Evolutionary conservation across 2,329 filamentous ascomycete species (phyloP).

Genomic region (Hyphodiscus sp.): DNA sequence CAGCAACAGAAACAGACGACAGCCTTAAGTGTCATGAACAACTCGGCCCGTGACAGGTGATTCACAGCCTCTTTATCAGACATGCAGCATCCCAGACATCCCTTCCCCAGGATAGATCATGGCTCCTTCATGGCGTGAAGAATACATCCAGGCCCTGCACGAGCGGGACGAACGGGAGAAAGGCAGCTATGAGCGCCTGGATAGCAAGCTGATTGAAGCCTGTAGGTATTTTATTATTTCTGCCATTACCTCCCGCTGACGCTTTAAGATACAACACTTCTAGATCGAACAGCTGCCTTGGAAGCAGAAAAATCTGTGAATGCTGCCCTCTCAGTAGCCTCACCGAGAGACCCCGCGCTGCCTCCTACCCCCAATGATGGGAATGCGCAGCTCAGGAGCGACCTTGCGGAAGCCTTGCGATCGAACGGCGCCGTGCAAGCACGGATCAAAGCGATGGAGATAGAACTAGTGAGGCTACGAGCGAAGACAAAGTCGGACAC

Average conservation of each 20-base stretch:
- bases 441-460: slow-evolving; percentile 54
- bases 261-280: slow-evolving; percentile 54
- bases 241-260: slow-evolving; percentile 9
- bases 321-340: slow-evolving; percentile 24
- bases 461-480: slow-evolving; percentile 59
- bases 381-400: slow-evolving; percentile 51
- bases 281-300: slow-evolving; percentile 59
- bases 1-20: neutral
- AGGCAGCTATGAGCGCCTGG: slow-evolving; percentile 49
- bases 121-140: slow-evolving; percentile 58
- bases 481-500: slow-evolving; percentile 52
- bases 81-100: slow-evolving; percentile 3
- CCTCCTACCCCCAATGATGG: slow-evolving; percentile 23
- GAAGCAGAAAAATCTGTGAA: slow-evolving; percentile 48
- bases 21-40: neutral
- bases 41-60: neutral
- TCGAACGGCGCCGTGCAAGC: slow-evolving; percentile 62
- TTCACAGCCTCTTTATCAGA: neutral
- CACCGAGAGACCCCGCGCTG: slow-evolving; percentile 24
- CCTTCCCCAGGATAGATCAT: slow-evolving; percentile 10
- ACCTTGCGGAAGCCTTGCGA: slow-evolving; percentile 71
- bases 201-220: slow-evolving; percentile 65
- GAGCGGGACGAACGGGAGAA: slow-evolving; percentile 65
- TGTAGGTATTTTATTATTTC: slow-evolving; percentile 48
- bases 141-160: slow-evolving; percentile 70